A percentile compares a stretch with the other conserved stretches of the same genome.
phyloP scores from a whole-genome alignment of 176 grass and related monocot species.

The Oryza glaberrima region DNA sequence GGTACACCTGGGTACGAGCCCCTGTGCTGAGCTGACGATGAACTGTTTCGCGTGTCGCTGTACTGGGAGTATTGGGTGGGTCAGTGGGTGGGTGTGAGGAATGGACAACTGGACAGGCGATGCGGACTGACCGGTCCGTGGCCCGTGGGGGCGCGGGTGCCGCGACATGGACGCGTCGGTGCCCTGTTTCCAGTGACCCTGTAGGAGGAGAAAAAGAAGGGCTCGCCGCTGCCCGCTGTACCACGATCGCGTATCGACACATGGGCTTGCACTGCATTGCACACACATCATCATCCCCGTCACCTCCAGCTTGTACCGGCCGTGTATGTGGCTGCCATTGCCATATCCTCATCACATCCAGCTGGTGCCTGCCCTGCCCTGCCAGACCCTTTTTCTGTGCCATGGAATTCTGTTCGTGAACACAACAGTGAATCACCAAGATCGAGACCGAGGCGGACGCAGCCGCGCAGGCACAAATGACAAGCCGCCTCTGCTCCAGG shows the following conservation, averaged over 20 bases:
- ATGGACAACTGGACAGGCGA: neutral
- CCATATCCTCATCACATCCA: neutral
- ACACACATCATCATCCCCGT: neutral
- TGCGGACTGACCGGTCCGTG: neutral
- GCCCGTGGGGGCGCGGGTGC: neutral
- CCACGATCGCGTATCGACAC: neutral
- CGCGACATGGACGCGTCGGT: neutral
- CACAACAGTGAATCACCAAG: neutral
- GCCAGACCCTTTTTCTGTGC: neutral
- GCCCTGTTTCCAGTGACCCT: neutral
- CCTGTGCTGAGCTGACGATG: neutral
- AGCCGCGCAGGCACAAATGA: neutral
- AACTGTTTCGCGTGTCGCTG: neutral
- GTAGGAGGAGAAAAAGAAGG: conserved; percentile 5
- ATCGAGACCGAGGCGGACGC: neutral
- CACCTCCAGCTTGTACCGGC: conserved; percentile 2
- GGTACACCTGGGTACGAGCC: conserved; percentile 9
- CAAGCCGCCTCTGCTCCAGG: neutral
- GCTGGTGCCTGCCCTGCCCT: neutral
- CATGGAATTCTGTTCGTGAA: neutral
- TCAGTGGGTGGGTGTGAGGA: neutral
- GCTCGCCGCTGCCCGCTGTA: neutral
- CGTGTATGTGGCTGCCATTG: neutral
- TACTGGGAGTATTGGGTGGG: neutral
- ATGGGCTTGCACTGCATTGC: conserved; percentile 17